Base-by-base conservation (phyloP, 371 early-diverging fungal genomes). In the Mortierella sp. region DNA sequence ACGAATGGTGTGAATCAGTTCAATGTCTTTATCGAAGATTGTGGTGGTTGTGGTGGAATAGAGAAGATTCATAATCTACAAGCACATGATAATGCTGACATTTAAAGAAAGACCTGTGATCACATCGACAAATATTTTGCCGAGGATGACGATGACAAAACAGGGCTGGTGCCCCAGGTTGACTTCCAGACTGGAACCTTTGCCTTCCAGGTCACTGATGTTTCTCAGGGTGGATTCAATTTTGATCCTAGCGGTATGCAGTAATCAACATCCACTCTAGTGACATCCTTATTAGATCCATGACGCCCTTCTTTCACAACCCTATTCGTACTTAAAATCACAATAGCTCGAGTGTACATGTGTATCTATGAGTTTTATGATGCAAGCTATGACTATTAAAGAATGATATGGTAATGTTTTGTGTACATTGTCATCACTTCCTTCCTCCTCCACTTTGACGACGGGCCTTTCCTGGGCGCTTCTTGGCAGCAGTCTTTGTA, bases 41-140 rank as follows among this genome's bases (percentile, higher is more conserved):
- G 91, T 55, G 95, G 94, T 63, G 98, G 97, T 74, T 92, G 91
- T 55, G 95, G 94, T 63, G 98, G 97, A 50, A 92, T 97, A 77
- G 97, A 97, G 68, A 94, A 92, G 87, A 94, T 99, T 74, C 94
- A 95, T 87, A 84, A 90, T 52, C 88, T 99, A 65, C 98, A 97
- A 87, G 87, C 90, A 61, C 97, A 97, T 88, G 96, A 94, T 70
- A 96, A 97, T 84, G 78, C 83, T 13, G 98, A 97, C 40, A 97
- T 99, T 77, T 98, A 98, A 92, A 93, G 93, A 85, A 97, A 97
- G 89, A 92, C 97, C 1, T 97, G 95, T 82, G 71, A 77, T 61
- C 90, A 98, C 76, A 96, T 99, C 77, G 97, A 97, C 84, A 96
- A 92, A 84, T 98, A 96, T 90, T 98, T 97, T 87, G 87, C 85